phyloP scores from a whole-genome alignment of 2,329 filamentous ascomycete genomes.

The Trematosphaeria pertusa region DNA sequence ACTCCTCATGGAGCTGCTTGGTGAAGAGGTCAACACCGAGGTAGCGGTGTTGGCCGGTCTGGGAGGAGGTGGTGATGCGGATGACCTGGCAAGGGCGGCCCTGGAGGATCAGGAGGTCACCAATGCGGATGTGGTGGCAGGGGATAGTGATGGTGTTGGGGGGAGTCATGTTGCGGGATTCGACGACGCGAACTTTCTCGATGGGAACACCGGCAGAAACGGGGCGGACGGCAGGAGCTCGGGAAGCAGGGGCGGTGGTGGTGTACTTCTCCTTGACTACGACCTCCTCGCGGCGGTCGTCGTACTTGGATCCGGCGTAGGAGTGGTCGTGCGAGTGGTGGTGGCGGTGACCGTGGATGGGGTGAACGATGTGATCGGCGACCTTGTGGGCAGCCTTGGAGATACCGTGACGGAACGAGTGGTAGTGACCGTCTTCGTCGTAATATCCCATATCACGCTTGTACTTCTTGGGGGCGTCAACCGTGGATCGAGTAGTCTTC shows the following conservation, averaged over 20 bases:
- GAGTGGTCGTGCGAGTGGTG: slow-evolving; percentile 50
- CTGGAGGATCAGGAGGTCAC: slow-evolving; percentile 98
- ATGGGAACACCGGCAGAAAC: slow-evolving; percentile 48
- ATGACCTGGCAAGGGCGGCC: slow-evolving; percentile 99
- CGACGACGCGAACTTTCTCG: slow-evolving; percentile 27
- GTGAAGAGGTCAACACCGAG: slow-evolving; percentile 99
- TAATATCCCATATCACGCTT: slow-evolving; percentile 78
- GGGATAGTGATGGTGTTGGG: slow-evolving; percentile 96
- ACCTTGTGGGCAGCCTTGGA: slow-evolving; percentile 63
- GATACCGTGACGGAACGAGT: slow-evolving; percentile 75
- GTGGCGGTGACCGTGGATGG: slow-evolving; percentile 65
- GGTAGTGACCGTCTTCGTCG: slow-evolving; percentile 79
- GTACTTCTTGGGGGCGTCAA: slow-evolving; percentile 58
- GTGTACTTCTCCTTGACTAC: slow-evolving; percentile 56
- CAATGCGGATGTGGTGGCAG: slow-evolving; percentile 99
- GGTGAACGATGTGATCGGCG: slow-evolving; percentile 70
- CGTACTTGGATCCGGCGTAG: slow-evolving; percentile 41
- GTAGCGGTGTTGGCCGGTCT: slow-evolving; percentile 99
- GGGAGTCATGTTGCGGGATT: slow-evolving; percentile 56
- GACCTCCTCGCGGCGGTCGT: slow-evolving; percentile 53
- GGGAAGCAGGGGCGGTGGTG: slow-evolving; percentile 37
- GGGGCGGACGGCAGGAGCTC: slow-evolving; percentile 37
- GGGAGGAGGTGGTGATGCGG: slow-evolving; percentile 96
- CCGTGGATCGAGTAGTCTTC: slow-evolving; percentile 57
- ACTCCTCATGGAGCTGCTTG: slow-evolving; percentile 99